phyloP scores from a whole-genome alignment of 768 basidiomycete genomes.

The Naganishia randhawae region DNA sequence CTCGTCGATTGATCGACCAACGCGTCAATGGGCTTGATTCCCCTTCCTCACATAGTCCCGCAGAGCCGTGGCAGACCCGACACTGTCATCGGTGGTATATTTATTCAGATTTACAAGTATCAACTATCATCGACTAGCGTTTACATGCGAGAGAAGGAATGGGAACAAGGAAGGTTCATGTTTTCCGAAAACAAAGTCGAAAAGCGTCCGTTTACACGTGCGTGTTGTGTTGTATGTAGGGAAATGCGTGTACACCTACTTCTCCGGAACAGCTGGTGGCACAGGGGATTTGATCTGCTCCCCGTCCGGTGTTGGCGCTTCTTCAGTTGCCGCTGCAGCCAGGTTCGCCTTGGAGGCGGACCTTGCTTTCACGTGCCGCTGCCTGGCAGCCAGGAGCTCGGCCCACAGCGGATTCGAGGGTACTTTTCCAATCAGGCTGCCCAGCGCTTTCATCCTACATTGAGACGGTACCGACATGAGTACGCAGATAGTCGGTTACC shows the following conservation, averaged over 20 bases:
- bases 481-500: neutral
- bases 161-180: too few species aligned
- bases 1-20: neutral
- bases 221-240: neutral
- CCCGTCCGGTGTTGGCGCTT: neutral
- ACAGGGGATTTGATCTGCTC: neutral
- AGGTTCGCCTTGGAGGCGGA: constrained; percentile 10
- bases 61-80: neutral
- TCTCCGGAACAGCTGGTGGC: neutral
- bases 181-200: neutral
- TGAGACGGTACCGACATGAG: neutral
- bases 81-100: constrained; percentile 18
- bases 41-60: neutral
- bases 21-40: constrained; percentile 20
- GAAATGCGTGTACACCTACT: neutral
- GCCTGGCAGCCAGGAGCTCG: constrained; percentile 57
- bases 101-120: neutral
- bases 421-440: constrained; percentile 78
- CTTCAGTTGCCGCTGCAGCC: neutral
- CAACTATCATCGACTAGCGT: neutral
- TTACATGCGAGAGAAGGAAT: neutral
- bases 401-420: constrained; percentile 92
- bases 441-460: constrained; percentile 75
- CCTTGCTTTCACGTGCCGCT: constrained; percentile 19
- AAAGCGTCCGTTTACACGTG: neutral